Conservation (phyloP, 2,329 filamentous ascomycete genomes). For the Xylaria sp. region DNA sequence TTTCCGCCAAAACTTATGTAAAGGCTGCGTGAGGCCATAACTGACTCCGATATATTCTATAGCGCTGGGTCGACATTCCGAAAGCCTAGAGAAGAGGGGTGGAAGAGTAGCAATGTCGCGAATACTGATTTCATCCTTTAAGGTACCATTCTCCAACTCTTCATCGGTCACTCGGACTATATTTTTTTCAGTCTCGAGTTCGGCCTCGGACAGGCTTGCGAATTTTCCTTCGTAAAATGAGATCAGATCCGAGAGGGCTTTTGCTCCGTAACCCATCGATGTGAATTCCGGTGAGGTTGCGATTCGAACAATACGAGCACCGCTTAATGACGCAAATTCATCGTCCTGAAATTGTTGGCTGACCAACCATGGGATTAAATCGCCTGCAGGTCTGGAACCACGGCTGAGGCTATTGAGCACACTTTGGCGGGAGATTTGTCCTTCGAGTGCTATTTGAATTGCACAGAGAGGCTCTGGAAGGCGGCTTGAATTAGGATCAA, state of each 20-base stretch:
- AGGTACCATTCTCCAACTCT: slow-evolving; percentile 78
- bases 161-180: slow-evolving; percentile 84
- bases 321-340: slow-evolving; percentile 92
- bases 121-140: slow-evolving; percentile 88
- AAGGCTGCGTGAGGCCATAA: slow-evolving; percentile 85
- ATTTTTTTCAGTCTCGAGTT: slow-evolving; percentile 64
- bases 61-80: slow-evolving; percentile 80
- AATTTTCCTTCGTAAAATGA: slow-evolving; percentile 98
- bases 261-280: slow-evolving; percentile 92
- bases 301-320: slow-evolving; percentile 91
- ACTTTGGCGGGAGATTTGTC: slow-evolving; percentile 91
- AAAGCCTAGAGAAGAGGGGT: slow-evolving; percentile 88
- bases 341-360: slow-evolving; percentile 99
- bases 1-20: slow-evolving; percentile 98
- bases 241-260: slow-evolving; percentile 84
- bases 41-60: slow-evolving; percentile 96
- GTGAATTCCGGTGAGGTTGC: slow-evolving; percentile 95
- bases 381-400: slow-evolving; percentile 88
- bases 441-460: slow-evolving; percentile 93
- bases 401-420: slow-evolving; percentile 90
- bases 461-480: slow-evolving; percentile 95
- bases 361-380: slow-evolving; percentile 96
- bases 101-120: slow-evolving; percentile 93
- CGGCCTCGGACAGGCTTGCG: slow-evolving; percentile 80
- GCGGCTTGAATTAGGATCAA: slow-evolving; percentile 75